A percentile compares a stretch with the other conserved stretches of the same genome.
These are phyloP conservation scores for Seminavis robusta DNA, from an alignment of 108 stramenopile species.

Conservation along the genomic window DNA sequence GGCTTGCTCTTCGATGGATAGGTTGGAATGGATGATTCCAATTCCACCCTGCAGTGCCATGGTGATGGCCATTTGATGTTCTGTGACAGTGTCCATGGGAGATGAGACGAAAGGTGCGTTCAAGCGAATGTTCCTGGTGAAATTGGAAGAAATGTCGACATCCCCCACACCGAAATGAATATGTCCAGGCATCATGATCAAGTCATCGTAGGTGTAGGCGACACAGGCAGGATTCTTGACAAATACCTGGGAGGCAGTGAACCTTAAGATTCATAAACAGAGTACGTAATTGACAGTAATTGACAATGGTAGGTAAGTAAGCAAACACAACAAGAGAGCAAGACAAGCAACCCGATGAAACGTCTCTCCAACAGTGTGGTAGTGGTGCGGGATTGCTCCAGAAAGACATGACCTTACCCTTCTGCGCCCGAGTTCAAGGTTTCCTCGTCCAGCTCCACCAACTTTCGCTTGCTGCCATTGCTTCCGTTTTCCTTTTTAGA, in stretches of 20 bases:
- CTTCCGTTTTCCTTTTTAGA: neutral
- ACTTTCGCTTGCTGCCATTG: slow-evolving; percentile 39
- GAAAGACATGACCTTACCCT: slow-evolving; percentile 58
- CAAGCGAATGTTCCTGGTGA: slow-evolving; percentile 89
- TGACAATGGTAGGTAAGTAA: neutral
- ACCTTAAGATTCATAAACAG: slow-evolving; percentile 24
- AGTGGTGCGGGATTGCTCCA: neutral
- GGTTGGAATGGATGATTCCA: slow-evolving; percentile 99
- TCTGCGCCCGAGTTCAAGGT: slow-evolving; percentile 86
- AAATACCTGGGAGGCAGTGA: slow-evolving; percentile 79
- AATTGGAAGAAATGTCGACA: slow-evolving; percentile 87
- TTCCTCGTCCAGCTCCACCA: slow-evolving; percentile 80
- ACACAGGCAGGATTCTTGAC: slow-evolving; percentile 76
- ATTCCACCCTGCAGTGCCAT: slow-evolving; percentile 99
- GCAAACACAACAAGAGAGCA: neutral
- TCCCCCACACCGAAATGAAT: slow-evolving; percentile 91
- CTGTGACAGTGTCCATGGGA: slow-evolving; percentile 99
- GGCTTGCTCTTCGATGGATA: slow-evolving; percentile 91
- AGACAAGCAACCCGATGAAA: too few species aligned
- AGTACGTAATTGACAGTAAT: neutral
- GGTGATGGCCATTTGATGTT: slow-evolving; percentile 94
- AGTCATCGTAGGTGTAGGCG: slow-evolving; percentile 98
- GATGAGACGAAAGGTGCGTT: slow-evolving; percentile 95
- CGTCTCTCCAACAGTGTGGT: too few species aligned
- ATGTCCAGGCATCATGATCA: slow-evolving; percentile 98